A percentile compares a stretch with the other conserved stretches of the same genome.
Conservation (phyloP, 2,329 filamentous ascomycete genomes). For the Colletotrichum brevisporum region DNA sequence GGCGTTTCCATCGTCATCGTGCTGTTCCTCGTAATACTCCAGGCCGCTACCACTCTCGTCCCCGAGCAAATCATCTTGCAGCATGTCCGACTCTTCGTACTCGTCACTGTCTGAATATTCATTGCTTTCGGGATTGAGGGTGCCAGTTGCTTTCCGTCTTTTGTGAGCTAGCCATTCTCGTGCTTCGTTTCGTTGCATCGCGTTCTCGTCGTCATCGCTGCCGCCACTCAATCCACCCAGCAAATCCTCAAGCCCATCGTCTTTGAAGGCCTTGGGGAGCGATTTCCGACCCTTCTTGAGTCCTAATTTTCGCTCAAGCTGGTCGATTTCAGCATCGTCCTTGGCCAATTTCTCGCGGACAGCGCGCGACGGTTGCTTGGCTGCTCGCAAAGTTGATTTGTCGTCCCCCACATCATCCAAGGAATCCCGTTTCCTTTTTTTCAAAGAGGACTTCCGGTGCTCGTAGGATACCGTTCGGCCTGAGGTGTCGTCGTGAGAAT, state of each 20-base stretch:
- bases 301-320: constrained; percentile 89
- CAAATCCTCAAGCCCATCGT: constrained; percentile 87
- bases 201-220: constrained; percentile 53
- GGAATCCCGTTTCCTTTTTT: constrained; percentile 33
- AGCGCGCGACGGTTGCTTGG: constrained; percentile 29
- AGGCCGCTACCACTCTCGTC: constrained; percentile 48
- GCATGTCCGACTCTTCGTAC: constrained; percentile 10
- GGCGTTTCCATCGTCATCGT: constrained; percentile 5
- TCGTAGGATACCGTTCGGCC: neutral
- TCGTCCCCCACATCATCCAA: constrained; percentile 43
- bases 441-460: neutral
- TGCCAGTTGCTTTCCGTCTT: constrained; percentile 60
- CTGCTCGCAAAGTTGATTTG: constrained; percentile 41
- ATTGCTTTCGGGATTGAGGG: neutral
- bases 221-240: constrained; percentile 73
- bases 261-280: constrained; percentile 78
- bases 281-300: constrained; percentile 82
- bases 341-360: constrained; percentile 77
- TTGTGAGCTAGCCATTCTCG: constrained; percentile 74
- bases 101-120: constrained; percentile 35
- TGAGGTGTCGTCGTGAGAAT: constrained; percentile 1
- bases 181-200: constrained; percentile 71
- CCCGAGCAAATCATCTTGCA: constrained; percentile 37
- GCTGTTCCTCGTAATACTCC: constrained; percentile 44
- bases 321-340: constrained; percentile 91